These are phyloP conservation scores for Ophiocordyceps polyrhachis-furcata DNA, from an alignment of 2,329 filamentous ascomycete species.

Conservation along the genomic window DNA sequence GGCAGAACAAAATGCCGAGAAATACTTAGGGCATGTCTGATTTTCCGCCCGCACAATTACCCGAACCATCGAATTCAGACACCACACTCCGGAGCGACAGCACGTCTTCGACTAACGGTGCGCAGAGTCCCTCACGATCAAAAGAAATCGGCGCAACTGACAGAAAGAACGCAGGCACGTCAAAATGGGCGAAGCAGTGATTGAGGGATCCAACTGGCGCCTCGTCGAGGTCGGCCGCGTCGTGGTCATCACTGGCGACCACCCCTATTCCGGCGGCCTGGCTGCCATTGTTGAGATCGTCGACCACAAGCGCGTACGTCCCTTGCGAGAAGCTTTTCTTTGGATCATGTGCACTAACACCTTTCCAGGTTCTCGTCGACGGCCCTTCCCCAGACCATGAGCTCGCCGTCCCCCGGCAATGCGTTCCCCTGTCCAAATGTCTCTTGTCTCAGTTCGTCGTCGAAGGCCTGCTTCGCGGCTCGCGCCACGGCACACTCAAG, in stretches of 20 bases:
- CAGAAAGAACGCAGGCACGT: conserved; percentile 35
- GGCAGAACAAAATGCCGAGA: conserved; percentile 13
- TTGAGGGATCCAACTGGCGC: conserved; percentile 76
- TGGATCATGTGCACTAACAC: conserved; percentile 13
- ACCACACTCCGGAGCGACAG: conserved; percentile 18
- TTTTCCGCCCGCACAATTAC: conserved; percentile 22
- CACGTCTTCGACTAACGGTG: conserved; percentile 20
- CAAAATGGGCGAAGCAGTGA: conserved; percentile 69
- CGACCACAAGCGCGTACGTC: conserved; percentile 97
- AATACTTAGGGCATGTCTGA: conserved; percentile 21
- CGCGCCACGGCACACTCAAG: conserved; percentile 67
- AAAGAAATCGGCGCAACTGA: conserved; percentile 14
- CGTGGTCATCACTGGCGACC: conserved; percentile 67
- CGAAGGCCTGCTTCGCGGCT: conserved; percentile 65
- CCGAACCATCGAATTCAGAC: conserved; percentile 21
- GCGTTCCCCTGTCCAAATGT: conserved; percentile 61
- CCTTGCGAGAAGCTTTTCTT: no score
- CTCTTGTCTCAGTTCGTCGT: conserved; percentile 85
- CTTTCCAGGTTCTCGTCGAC: conserved; percentile 73
- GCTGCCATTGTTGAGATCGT: conserved; percentile 97
- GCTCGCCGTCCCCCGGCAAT: conserved; percentile 70
- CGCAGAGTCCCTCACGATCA: conserved; percentile 6
- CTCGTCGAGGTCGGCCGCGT: conserved; percentile 97
- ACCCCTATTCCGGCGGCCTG: conserved; percentile 68
- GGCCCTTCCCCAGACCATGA: conserved; percentile 70